phyloP scores from a whole-genome alignment of 805 yeast genomes.

The Candida insectorum region DNA sequence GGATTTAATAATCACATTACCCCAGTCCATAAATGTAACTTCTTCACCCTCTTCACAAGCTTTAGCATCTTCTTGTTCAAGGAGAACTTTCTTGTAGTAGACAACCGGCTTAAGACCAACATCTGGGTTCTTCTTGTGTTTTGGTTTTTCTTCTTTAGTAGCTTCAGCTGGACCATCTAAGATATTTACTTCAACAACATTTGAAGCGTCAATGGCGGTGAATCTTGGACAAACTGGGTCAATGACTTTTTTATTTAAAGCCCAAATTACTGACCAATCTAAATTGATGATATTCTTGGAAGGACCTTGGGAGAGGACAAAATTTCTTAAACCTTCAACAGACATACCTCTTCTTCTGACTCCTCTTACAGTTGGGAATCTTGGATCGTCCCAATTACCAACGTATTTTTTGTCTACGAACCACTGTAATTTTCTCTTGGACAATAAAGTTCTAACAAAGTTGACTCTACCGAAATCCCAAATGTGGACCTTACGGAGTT shows the following conservation, averaged over 20 bases:
- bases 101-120: constrained; percentile 82
- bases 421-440: constrained; percentile 99
- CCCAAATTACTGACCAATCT: constrained; percentile 98
- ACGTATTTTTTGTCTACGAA: constrained; percentile 91
- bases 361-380: constrained; percentile 99
- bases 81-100: constrained; percentile 57
- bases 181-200: constrained; percentile 69
- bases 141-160: constrained; percentile 70
- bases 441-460: constrained; percentile 90
- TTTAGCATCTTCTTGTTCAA: constrained; percentile 86
- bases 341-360: constrained; percentile 99
- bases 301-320: constrained; percentile 95
- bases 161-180: constrained; percentile 64
- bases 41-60: constrained; percentile 75
- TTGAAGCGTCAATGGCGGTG: constrained; percentile 64
- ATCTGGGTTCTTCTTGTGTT: constrained; percentile 92
- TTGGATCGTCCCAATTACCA: constrained; percentile 96
- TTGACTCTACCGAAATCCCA: constrained; percentile 99
- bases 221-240: constrained; percentile 97
- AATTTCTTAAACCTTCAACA: constrained; percentile 93
- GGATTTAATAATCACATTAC: constrained; percentile 78
- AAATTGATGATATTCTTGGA: constrained; percentile 93
- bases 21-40: constrained; percentile 99
- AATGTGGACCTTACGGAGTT: constrained; percentile 86
- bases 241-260: constrained; percentile 92